phyloP scores from a whole-genome alignment of 495 filamentous ascomycete species.

The Schizothecium vesticola region DNA sequence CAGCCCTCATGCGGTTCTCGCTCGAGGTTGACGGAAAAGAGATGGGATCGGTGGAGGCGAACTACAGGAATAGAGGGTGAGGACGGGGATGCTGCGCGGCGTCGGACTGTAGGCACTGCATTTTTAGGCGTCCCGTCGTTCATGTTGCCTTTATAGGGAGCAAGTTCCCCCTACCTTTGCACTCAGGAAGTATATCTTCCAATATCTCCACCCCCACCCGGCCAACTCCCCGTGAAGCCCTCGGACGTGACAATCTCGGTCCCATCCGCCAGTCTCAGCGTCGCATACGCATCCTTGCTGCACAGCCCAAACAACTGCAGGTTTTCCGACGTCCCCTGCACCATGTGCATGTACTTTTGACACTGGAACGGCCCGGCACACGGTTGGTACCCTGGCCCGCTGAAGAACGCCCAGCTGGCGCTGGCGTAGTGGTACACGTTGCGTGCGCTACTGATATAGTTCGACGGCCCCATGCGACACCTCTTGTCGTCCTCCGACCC shows the following conservation, averaged over 20 bases:
- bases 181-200: conserved; percentile 34
- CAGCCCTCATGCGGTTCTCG: too few species aligned
- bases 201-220: conserved; percentile 43
- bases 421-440: conserved; percentile 53
- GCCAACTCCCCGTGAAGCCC: conserved; percentile 53
- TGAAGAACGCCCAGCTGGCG: conserved; percentile 69
- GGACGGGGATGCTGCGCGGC: too few species aligned
- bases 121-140: too few species aligned
- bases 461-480: conserved; percentile 40
- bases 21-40: too few species aligned
- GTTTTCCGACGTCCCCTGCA: conserved; percentile 27
- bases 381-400: conserved; percentile 32
- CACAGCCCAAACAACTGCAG: conserved; percentile 38
- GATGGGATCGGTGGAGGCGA: too few species aligned
- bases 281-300: conserved; percentile 27
- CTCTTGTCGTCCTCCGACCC: conserved; percentile 24
- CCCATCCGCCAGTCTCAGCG: conserved; percentile 28
- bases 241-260: conserved; percentile 25
- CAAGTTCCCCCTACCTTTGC: too few species aligned
- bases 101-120: too few species aligned
- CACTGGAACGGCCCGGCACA: conserved; percentile 31
- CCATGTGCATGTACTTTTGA: conserved; percentile 36
- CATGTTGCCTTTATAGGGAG: too few species aligned
- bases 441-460: conserved; percentile 55
- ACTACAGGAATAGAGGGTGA: too few species aligned